These are phyloP conservation scores for Diaporthe ilicicola DNA, from an alignment of 2,329 filamentous ascomycete species.

Conservation along the genomic window DNA sequence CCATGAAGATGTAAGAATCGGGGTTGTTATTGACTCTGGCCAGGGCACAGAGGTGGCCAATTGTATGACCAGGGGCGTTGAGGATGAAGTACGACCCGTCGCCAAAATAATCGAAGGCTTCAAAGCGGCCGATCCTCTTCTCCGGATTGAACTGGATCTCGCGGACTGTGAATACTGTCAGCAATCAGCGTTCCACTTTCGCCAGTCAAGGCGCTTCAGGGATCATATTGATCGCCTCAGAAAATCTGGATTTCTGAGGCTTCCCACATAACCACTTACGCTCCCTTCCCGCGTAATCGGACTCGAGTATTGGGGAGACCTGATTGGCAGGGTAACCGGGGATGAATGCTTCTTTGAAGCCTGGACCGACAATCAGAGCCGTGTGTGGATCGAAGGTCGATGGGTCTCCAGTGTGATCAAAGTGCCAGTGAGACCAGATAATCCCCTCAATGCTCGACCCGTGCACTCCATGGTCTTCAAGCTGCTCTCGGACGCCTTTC, in stretches of 20 bases:
- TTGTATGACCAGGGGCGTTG: constrained; percentile 29
- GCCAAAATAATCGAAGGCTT: constrained; percentile 30
- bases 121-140: constrained; percentile 34
- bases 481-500: constrained; percentile 51
- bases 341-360: constrained; percentile 42
- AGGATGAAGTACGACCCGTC: constrained; percentile 32
- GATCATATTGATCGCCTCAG: neutral
- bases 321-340: constrained; percentile 37
- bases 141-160: constrained; percentile 39
- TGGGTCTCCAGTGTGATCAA: constrained; percentile 41
- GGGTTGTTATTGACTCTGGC: constrained; percentile 45
- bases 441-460: constrained; percentile 35
- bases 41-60: constrained; percentile 42
- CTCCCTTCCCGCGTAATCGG: constrained; percentile 37
- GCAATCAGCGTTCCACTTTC: neutral
- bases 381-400: constrained; percentile 38
- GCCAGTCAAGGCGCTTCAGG: neutral
- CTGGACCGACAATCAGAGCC: constrained; percentile 39
- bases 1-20: constrained; percentile 52
- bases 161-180: constrained; percentile 26
- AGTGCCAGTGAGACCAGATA: constrained; percentile 42
- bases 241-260: neutral
- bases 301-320: constrained; percentile 37
- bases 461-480: constrained; percentile 45
- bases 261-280: neutral